Percentiles rank a stretch among this genome's conserved stretches.
Conservation (phyloP, 2,329 filamentous ascomycete species). For the Scedosporium aurantiacum region DNA sequence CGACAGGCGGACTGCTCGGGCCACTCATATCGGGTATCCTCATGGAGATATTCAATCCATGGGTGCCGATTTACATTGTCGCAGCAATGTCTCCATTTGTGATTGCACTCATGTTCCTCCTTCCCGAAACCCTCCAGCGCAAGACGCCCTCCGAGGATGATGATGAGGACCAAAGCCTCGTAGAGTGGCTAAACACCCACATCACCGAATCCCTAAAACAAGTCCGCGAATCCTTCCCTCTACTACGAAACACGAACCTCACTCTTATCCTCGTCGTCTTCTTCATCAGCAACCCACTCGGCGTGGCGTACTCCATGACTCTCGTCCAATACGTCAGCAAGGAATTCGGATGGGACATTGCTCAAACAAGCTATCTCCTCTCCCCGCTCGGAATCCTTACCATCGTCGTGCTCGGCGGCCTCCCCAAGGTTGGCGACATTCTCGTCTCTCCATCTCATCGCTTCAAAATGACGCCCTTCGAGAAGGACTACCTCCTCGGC, state of each 20-base stretch:
- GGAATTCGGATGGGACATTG: constrained; percentile 31
- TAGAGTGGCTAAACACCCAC: neutral
- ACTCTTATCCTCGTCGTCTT: constrained; percentile 27
- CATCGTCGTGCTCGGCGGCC: constrained; percentile 22
- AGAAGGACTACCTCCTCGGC: constrained; percentile 26
- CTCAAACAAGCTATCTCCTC: constrained; percentile 28
- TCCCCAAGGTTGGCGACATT: constrained; percentile 23
- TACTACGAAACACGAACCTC: constrained; percentile 25
- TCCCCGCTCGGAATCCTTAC: constrained; percentile 29
- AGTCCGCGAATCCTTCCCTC: constrained; percentile 19
- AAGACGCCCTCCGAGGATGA: constrained; percentile 2
- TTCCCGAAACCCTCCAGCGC: constrained; percentile 28
- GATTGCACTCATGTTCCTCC: constrained; percentile 20
- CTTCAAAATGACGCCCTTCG: constrained; percentile 22
- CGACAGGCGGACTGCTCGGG: constrained; percentile 26
- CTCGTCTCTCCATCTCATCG: constrained; percentile 18
- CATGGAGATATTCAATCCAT: constrained; percentile 27
- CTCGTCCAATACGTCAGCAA: constrained; percentile 32
- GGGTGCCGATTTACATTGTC: constrained; percentile 27
- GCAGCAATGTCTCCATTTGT: constrained; percentile 20
- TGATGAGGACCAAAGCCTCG: neutral
- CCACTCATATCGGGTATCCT: constrained; percentile 26
- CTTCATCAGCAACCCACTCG: constrained; percentile 25
- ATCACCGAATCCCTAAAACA: constrained; percentile 14
- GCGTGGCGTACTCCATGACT: constrained; percentile 21